Percentiles rank a stretch among this genome's conserved stretches.
phyloP scores from a whole-genome alignment of 176 grass and related monocot species.

The Dendrocalamus sinicus region DNA sequence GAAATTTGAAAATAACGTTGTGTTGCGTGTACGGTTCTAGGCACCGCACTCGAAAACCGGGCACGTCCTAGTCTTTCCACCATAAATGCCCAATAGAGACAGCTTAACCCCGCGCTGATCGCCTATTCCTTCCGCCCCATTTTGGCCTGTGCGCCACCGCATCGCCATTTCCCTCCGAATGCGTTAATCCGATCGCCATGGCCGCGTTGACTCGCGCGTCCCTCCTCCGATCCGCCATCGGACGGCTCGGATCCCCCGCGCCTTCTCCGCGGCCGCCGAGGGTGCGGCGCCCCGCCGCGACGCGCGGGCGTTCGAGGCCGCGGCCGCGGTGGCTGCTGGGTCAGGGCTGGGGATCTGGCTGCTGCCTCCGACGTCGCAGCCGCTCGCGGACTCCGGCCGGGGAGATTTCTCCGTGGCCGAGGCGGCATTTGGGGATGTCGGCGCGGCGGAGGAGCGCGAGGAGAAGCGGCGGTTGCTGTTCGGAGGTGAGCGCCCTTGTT shows the following conservation, averaged over 20 bases:
- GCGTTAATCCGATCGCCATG: slow-evolving; percentile 44
- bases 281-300: slow-evolving; percentile 8
- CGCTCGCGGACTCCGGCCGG: slow-evolving; percentile 53
- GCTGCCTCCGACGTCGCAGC: slow-evolving; percentile 40
- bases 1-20: background rate
- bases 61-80: background rate
- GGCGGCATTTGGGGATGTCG: slow-evolving; percentile 13
- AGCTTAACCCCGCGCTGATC: slow-evolving; percentile 19
- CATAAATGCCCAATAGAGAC: slow-evolving; percentile 12
- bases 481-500: slow-evolving; percentile 54
- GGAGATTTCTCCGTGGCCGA: slow-evolving; percentile 27
- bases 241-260: slow-evolving; percentile 43
- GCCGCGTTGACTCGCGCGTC: slow-evolving; percentile 43
- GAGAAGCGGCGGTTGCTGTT: slow-evolving; percentile 61
- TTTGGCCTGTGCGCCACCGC: slow-evolving; percentile 19
- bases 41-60: slow-evolving; percentile 31
- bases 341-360: slow-evolving; percentile 65
- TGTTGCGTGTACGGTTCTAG: background rate
- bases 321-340: slow-evolving; percentile 45
- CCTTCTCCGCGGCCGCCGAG: slow-evolving; percentile 28
- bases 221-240: slow-evolving; percentile 46
- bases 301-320: slow-evolving; percentile 23
- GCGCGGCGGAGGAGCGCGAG: slow-evolving; percentile 35
- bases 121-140: slow-evolving; percentile 31
- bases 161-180: slow-evolving; percentile 43